Percentiles rank a stretch among this genome's conserved stretches.
Conservation (phyloP, 805 yeast species). For the Yarrowia sp. region DNA sequence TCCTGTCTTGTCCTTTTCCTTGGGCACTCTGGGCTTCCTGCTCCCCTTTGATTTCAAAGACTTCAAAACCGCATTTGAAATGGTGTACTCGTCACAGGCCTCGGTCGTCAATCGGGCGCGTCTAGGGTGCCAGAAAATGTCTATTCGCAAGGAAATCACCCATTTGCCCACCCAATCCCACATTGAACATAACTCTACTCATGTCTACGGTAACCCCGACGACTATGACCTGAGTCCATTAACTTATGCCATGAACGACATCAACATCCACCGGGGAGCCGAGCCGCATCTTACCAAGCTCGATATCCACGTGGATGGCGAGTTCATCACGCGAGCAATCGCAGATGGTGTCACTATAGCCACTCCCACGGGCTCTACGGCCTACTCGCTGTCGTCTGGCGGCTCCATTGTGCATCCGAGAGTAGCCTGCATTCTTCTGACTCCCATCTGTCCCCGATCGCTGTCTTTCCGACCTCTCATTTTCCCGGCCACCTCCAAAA, state of each 20-base stretch:
- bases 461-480: slow-evolving; percentile 85
- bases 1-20: slow-evolving; percentile 80
- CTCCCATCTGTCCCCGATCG: slow-evolving; percentile 91
- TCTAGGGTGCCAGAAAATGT: slow-evolving; percentile 57
- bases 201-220: slow-evolving; percentile 18
- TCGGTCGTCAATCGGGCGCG: slow-evolving; percentile 73
- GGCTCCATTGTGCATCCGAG: slow-evolving; percentile 90
- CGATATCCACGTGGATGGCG: slow-evolving; percentile 81
- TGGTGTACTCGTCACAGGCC: slow-evolving; percentile 65
- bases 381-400: slow-evolving; percentile 84
- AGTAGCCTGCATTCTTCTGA: slow-evolving; percentile 74
- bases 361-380: slow-evolving; percentile 95
- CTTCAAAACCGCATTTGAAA: slow-evolving; percentile 56
- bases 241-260: slow-evolving; percentile 88
- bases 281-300: slow-evolving; percentile 80
- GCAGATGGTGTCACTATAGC: slow-evolving; percentile 86
- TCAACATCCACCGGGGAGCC: slow-evolving; percentile 81
- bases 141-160: slow-evolving; percentile 25
- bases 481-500: slow-evolving; percentile 71
- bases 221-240: slow-evolving; percentile 33
- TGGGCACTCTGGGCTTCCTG: slow-evolving; percentile 88
- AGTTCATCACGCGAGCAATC: slow-evolving; percentile 80
- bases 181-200: slow-evolving; percentile 16
- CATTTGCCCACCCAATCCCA: background rate
- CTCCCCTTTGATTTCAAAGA: slow-evolving; percentile 78